A percentile compares a stretch with the other conserved stretches of the same genome.
These are phyloP conservation scores for Dryadomyces sulphureus DNA, from an alignment of 2,329 filamentous ascomycete genomes.

Conservation along the genomic window DNA sequence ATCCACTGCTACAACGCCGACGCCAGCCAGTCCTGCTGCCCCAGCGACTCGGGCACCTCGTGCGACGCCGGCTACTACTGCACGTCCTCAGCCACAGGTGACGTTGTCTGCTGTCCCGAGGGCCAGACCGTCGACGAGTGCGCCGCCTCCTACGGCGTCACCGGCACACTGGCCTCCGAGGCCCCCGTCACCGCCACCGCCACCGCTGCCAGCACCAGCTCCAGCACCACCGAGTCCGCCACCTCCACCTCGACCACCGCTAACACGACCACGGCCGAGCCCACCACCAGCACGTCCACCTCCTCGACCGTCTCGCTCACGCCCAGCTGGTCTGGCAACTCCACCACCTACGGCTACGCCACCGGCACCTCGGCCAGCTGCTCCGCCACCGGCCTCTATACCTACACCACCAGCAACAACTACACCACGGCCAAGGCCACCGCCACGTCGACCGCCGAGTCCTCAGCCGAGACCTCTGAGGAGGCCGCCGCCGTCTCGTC, in stretches of 20 bases:
- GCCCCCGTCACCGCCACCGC: slow-evolving; percentile 19
- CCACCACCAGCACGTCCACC: slow-evolving; percentile 5
- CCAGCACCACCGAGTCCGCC: slow-evolving; percentile 15
- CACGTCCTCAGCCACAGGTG: slow-evolving; percentile 28
- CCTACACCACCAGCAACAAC: slow-evolving; percentile 5
- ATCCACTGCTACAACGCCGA: slow-evolving; percentile 44
- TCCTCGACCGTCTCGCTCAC: slow-evolving; percentile 5
- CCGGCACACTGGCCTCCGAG: slow-evolving; percentile 32
- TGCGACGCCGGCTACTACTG: slow-evolving; percentile 49
- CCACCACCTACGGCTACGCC: slow-evolving; percentile 8
- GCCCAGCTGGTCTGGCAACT: slow-evolving; percentile 10
- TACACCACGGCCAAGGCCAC: slow-evolving; percentile 8
- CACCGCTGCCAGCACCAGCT: slow-evolving; percentile 14
- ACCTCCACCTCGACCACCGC: slow-evolving; percentile 11
- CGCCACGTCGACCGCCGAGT: slow-evolving; percentile 4
- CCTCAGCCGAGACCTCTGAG: neutral
- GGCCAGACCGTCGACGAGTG: slow-evolving; percentile 37
- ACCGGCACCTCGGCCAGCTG: slow-evolving; percentile 5
- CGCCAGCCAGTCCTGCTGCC: slow-evolving; percentile 40
- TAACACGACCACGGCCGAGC: neutral
- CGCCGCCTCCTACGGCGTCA: slow-evolving; percentile 32
- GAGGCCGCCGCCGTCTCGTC: neutral
- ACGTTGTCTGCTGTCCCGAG: slow-evolving; percentile 48
- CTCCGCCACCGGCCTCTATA: slow-evolving; percentile 3
- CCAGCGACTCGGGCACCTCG: slow-evolving; percentile 40